Evolutionary conservation across 2,329 filamentous ascomycete species (phyloP).

Genomic region (Metarhizium brunneum): DNA sequence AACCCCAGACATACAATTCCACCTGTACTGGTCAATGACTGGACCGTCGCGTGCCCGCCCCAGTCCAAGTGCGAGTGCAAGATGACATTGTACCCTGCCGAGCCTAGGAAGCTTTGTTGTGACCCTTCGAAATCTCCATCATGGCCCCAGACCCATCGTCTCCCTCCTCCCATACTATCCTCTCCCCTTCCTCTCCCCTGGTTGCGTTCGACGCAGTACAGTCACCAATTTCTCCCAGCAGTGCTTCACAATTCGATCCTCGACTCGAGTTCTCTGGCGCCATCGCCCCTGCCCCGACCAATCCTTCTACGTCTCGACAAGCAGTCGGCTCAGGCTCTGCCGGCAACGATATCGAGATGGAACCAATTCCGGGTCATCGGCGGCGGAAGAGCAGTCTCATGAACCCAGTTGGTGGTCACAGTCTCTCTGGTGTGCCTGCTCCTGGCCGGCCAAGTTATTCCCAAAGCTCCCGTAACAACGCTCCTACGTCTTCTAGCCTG

Average conservation of each 20-base stretch:
- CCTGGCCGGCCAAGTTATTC: conserved; percentile 8
- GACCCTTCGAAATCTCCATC: conserved; percentile 4
- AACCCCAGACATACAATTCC: background rate
- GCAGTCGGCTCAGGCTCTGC: conserved; percentile 7
- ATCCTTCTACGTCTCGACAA: conserved; percentile 8
- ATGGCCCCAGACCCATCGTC: conserved; percentile 7
- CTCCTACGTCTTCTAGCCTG: conserved; percentile 11
- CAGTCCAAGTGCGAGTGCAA: background rate
- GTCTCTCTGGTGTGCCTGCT: conserved; percentile 13
- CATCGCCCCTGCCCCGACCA: conserved; percentile 7
- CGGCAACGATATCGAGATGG: conserved; percentile 45
- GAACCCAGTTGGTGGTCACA: conserved; percentile 21
- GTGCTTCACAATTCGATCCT: conserved; percentile 1
- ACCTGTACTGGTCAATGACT: background rate
- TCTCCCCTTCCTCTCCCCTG: background rate
- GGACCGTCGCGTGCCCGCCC: conserved; percentile 1
- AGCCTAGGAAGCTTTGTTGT: conserved; percentile 3
- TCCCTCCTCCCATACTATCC: background rate
- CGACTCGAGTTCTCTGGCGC: conserved; percentile 2
- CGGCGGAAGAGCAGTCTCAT: conserved; percentile 47
- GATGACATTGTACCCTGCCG: background rate
- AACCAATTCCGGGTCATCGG: conserved; percentile 42
- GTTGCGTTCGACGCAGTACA: background rate
- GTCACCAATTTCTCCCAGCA: conserved; percentile 1
- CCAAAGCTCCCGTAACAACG: conserved; percentile 6